Percentiles rank a stretch among this genome's conserved stretches.
These are phyloP conservation scores for Periconia sp. DNA, from an alignment of 2,329 filamentous ascomycete genomes.

Conservation along the genomic window DNA sequence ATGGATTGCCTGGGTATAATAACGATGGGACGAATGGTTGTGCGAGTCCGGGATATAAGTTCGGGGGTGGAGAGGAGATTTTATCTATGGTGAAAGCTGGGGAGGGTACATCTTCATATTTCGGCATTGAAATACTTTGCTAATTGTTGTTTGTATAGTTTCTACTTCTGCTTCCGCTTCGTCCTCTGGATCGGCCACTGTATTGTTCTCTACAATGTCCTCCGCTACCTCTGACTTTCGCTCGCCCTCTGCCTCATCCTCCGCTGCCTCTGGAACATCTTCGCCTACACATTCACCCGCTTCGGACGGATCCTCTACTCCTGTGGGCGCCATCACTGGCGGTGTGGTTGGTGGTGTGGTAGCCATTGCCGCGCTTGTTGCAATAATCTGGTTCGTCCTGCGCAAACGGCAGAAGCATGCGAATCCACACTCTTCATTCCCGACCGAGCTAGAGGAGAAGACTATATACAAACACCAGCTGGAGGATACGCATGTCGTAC, in stretches of 20 bases:
- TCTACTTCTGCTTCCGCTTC: too few relatives aligned
- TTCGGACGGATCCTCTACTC: neutral
- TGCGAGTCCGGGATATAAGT: constrained; percentile 1
- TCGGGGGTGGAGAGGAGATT: neutral
- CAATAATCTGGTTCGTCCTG: constrained; percentile 8
- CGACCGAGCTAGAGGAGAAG: neutral
- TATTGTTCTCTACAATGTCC: neutral
- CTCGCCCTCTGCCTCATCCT: neutral
- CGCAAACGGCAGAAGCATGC: neutral
- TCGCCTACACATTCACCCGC: constrained; percentile 1
- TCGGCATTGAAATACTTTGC: neutral
- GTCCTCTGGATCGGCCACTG: too few relatives aligned
- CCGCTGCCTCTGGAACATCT: neutral
- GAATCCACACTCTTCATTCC: neutral
- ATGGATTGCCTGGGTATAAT: constrained; percentile 10
- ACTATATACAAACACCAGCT: neutral
- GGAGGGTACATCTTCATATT: constrained; percentile 5
- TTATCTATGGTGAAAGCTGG: constrained; percentile 7
- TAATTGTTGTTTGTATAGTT: neutral
- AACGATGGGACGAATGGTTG: constrained; percentile 9
- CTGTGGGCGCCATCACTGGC: constrained; percentile 7
- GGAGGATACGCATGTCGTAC: neutral
- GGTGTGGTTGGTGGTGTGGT: constrained; percentile 9
- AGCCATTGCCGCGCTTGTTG: neutral
- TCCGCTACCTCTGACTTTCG: neutral